Evolutionary conservation across 306 rosid genomes (phyloP), one percentile per base, ranked within the genome.

Genomic region (Aeschynomene evenia): DNA sequence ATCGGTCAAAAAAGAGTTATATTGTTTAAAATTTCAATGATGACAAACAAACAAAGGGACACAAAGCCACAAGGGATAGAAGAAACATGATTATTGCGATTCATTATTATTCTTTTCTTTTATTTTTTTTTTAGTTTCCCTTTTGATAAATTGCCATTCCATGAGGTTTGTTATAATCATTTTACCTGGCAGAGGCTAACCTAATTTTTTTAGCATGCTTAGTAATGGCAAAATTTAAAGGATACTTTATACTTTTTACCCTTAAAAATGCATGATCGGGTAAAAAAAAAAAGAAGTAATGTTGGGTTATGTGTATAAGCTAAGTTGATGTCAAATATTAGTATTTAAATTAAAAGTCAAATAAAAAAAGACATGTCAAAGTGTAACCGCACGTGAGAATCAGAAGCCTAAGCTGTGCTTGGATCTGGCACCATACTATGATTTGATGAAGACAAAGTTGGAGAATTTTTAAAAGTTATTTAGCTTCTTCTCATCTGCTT

Each of bases 111-210:
- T n/a, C n/a, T n/a, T n/a, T n/a, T n/a, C n/a, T n/a, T n/a, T n/a
- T n/a, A n/a, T n/a, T n/a, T n/a, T n/a, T n/a, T n/a, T n/a, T n/a
- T n/a, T n/a, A n/a, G n/a, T n/a, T n/a, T n/a, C n/a, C n/a, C n/a
- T n/a, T n/a, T n/a, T n/a, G n/a, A n/a, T n/a, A n/a, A n/a, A n/a
- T n/a, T n/a, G 21, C 21, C 53, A 48, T 48, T 36, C 31, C n/a
- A 61, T 63, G 53, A 42, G 39, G 51, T 5, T 71, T 20, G 26
- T 48, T 9, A 0, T 48, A 48, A 72, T 46, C 28, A 71, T 71
- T 70, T 29, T n/a, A 31, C 23, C 58, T 28, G 37, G 19, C 46
- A 45, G 19, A 40, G 6, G 61, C 29, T 12, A 58, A 45, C 22
- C 34, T 19, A 70, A n/a, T n/a, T n/a, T n/a, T n/a, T n/a, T n/a